These are phyloP conservation scores for Collybia nuda DNA, from an alignment of 768 basidiomycete species.

Conservation along the genomic window DNA sequence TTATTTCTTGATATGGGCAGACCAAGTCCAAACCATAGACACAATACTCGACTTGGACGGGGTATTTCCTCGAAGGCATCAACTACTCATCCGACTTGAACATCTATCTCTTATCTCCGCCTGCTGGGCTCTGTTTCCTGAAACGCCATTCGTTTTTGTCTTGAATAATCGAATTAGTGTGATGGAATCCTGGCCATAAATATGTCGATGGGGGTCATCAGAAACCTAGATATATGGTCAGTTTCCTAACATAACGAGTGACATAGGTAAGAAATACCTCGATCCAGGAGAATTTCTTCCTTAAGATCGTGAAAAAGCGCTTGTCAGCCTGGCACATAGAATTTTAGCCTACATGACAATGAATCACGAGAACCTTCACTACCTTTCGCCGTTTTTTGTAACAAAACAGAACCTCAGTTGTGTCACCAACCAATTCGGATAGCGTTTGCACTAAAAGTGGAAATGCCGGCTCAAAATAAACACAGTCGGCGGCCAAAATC, in stretches of 20 bases:
- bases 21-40: no score
- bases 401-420: slow-evolving; percentile 80
- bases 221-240: slow-evolving; percentile 39
- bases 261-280: slow-evolving; percentile 40
- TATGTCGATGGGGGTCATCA: slow-evolving; percentile 60
- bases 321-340: slow-evolving; percentile 72
- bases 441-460: slow-evolving; percentile 84
- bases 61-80: no score
- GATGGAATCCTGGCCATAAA: slow-evolving; percentile 66
- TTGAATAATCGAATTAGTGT: slow-evolving; percentile 55
- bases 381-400: slow-evolving; percentile 65
- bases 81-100: no score
- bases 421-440: slow-evolving; percentile 52
- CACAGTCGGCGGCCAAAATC: slow-evolving; percentile 90
- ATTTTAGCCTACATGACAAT: not conserved
- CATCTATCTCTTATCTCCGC: no score
- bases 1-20: no score
- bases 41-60: no score
- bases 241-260: not conserved
- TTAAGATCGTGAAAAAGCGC: slow-evolving; percentile 79
- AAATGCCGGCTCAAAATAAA: slow-evolving; percentile 94
- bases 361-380: not conserved
- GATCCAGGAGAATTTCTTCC: slow-evolving; percentile 73
- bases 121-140: no score
- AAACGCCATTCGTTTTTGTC: slow-evolving; percentile 7